phyloP scores from a whole-genome alignment of 1,284 basidiomycete species.

The Puccinia coronata region DNA sequence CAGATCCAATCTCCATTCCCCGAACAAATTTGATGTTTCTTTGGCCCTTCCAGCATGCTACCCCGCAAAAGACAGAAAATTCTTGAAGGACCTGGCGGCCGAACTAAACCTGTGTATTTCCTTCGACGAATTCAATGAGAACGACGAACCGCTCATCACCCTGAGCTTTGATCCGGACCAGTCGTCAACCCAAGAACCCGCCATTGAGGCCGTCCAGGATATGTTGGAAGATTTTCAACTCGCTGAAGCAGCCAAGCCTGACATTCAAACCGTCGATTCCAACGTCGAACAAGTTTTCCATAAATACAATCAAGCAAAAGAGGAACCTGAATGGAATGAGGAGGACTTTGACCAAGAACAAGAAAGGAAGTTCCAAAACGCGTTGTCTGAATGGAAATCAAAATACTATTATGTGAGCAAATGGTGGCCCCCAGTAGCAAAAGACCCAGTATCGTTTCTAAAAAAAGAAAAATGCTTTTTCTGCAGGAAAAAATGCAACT shows the following conservation, averaged over 20 bases:
- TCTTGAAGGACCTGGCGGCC: conserved; percentile 72
- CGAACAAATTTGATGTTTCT: conserved; percentile 59
- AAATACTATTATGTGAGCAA: conserved; percentile 69
- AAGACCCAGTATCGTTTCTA: not conserved
- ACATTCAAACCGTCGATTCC: not conserved
- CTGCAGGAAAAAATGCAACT: conserved; percentile 77
- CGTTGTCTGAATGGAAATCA: conserved; percentile 83
- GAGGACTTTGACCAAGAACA: conserved; percentile 12
- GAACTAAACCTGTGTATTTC: conserved; percentile 73
- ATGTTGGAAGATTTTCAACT: conserved; percentile 59
- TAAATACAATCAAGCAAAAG: conserved; percentile 11
- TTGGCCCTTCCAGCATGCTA: conserved; percentile 26
- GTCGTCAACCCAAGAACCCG: conserved; percentile 56
- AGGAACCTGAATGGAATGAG: conserved; percentile 36
- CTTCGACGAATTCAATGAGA: conserved; percentile 81
- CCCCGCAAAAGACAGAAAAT: conserved; percentile 66
- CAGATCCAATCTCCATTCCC: conserved; percentile 47
- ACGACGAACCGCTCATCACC: conserved; percentile 49
- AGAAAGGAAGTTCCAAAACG: conserved; percentile 19
- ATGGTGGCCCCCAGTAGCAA: not conserved
- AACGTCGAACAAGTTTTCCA: conserved; percentile 9
- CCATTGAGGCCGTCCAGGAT: conserved; percentile 62
- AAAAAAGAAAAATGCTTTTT: not conserved
- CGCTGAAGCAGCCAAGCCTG: conserved; percentile 60
- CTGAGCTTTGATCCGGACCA: conserved; percentile 51